Evolutionary conservation across 768 basidiomycete genomes (phyloP).

Genomic region (Hericium coralloides): DNA sequence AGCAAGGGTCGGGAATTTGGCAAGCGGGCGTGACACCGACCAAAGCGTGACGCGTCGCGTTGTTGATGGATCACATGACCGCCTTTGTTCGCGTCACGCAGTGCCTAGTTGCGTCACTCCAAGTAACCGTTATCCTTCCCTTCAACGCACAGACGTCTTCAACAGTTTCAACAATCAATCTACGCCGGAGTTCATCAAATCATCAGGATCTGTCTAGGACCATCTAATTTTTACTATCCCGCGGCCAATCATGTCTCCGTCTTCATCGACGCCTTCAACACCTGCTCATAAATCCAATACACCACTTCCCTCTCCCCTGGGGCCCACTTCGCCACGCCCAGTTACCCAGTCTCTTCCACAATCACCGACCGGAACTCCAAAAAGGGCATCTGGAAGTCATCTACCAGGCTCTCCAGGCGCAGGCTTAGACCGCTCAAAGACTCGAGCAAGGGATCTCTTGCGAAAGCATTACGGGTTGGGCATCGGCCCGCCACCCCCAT

Average conservation of each 20-base stretch:
- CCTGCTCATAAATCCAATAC: slow-evolving; percentile 9
- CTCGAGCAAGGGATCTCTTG: slow-evolving; percentile 62
- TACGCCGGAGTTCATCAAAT: no score
- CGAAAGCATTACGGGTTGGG: slow-evolving; percentile 85
- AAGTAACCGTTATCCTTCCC: no score
- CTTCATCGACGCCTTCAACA: neutral
- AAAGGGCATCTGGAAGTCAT: neutral
- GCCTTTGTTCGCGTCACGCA: no score
- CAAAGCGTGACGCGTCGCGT: slow-evolving; percentile 1
- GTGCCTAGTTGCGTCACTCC: no score
- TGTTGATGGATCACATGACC: neutral
- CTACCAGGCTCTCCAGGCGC: slow-evolving; percentile 2
- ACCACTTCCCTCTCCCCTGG: slow-evolving; percentile 7
- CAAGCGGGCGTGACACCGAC: neutral
- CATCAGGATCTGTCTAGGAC: no score
- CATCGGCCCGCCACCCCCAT: slow-evolving; percentile 58
- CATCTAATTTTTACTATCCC: no score
- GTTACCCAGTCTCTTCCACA: slow-evolving; percentile 1
- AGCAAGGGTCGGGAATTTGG: neutral
- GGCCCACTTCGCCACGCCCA: slow-evolving; percentile 4
- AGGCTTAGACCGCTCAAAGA: slow-evolving; percentile 17
- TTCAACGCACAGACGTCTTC: no score
- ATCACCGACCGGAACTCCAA: neutral
- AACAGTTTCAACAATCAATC: no score
- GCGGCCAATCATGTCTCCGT: neutral